phyloP scores from a whole-genome alignment of 2,329 filamentous ascomycete genomes.

The Onygena corvina region DNA sequence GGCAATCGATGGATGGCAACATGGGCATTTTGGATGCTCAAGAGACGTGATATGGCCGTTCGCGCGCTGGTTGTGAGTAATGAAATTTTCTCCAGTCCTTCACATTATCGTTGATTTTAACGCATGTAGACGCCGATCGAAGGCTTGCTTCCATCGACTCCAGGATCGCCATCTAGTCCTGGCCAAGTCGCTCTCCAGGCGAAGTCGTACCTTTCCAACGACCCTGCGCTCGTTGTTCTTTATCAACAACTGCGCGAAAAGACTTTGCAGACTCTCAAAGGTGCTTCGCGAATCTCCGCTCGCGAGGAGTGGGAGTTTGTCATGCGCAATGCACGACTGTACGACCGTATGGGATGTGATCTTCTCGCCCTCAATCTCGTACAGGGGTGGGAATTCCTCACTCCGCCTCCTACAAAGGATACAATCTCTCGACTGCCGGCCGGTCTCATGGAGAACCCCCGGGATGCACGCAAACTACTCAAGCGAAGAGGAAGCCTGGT shows the following conservation, averaged over 20 bases:
- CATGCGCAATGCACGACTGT: slow-evolving; percentile 69
- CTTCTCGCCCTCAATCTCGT: slow-evolving; percentile 71
- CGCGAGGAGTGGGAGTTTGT: slow-evolving; percentile 81
- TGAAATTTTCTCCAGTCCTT: background rate
- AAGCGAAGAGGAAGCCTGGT: slow-evolving; percentile 64
- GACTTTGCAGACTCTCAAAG: slow-evolving; percentile 69
- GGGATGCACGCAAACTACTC: slow-evolving; percentile 57
- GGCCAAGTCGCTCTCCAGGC: slow-evolving; percentile 49
- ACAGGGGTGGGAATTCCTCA: slow-evolving; percentile 41
- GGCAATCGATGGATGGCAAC: slow-evolving; percentile 89
- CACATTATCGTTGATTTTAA: background rate
- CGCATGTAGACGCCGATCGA: slow-evolving; percentile 58
- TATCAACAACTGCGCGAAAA: slow-evolving; percentile 76
- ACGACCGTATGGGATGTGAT: slow-evolving; percentile 87
- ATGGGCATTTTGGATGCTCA: slow-evolving; percentile 91
- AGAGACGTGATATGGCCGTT: slow-evolving; percentile 69
- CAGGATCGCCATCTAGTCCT: slow-evolving; percentile 49
- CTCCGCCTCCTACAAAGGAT: slow-evolving; percentile 18
- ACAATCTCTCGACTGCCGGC: slow-evolving; percentile 15
- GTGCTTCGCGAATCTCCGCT: slow-evolving; percentile 69
- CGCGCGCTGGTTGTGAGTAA: slow-evolving; percentile 63
- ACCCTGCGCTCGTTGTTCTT: slow-evolving; percentile 75
- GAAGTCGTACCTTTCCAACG: slow-evolving; percentile 74
- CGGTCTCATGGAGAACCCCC: slow-evolving; percentile 22
- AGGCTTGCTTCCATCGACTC: slow-evolving; percentile 44